phyloP scores from a whole-genome alignment of 192 early-diverging fungal species.

The Umbelopsis sp. region DNA sequence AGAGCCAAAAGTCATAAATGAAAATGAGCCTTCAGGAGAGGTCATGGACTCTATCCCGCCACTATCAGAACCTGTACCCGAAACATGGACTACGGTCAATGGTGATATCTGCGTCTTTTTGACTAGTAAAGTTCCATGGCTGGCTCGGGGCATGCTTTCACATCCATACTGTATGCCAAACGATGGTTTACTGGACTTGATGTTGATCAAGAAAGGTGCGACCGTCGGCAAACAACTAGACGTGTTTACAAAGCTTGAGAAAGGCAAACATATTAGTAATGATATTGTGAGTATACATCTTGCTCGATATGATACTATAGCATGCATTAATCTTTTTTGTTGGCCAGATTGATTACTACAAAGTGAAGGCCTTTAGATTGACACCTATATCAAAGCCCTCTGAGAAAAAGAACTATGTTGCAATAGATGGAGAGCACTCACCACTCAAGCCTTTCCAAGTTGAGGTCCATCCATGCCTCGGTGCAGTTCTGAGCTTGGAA shows the following conservation, averaged over 20 bases:
- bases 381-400: constrained; percentile 37
- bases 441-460: constrained; percentile 57
- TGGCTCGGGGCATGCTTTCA: constrained; percentile 45
- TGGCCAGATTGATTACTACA: constrained; percentile 57
- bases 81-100: constrained; percentile 49
- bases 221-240: constrained; percentile 34
- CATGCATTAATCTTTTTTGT: not conserved
- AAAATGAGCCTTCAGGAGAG: not conserved
- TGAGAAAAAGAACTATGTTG: constrained; percentile 40
- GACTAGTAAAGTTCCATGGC: constrained; percentile 53
- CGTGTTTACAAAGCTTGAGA: constrained; percentile 48
- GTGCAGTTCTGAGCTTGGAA: constrained; percentile 45
- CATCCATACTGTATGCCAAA: constrained; percentile 57
- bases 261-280: constrained; percentile 46
- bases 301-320: not conserved
- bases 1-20: constrained; percentile 1
- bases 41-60: constrained; percentile 30
- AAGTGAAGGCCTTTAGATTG: constrained; percentile 59
- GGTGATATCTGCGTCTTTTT: constrained; percentile 47
- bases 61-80: constrained; percentile 38
- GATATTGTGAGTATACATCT: constrained; percentile 43
- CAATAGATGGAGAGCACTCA: constrained; percentile 61
- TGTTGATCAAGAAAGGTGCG: constrained; percentile 36
- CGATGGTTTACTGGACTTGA: constrained; percentile 56
- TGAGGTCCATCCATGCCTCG: constrained; percentile 53